Evolutionary conservation across 495 filamentous ascomycete genomes (phyloP).

Genomic region (Penicillium simplicissimum): DNA sequence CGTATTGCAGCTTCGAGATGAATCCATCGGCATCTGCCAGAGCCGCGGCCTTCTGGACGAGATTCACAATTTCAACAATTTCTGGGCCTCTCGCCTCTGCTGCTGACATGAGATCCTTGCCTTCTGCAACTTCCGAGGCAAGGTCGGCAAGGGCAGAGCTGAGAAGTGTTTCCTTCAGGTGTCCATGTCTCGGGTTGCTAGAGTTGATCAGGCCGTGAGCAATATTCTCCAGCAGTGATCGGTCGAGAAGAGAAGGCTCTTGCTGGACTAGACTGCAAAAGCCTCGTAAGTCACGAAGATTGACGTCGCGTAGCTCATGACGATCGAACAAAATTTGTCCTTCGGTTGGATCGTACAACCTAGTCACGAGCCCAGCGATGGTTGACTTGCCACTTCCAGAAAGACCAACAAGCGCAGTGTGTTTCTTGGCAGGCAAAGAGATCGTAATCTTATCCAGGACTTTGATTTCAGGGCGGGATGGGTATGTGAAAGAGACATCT

Average conservation of each 20-base stretch:
- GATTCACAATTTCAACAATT: slow-evolving; percentile 39
- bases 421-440: slow-evolving; percentile 54
- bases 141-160: slow-evolving; percentile 34
- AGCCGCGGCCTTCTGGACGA: slow-evolving; percentile 40
- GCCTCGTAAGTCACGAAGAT: slow-evolving; percentile 56
- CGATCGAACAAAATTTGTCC: slow-evolving; percentile 56
- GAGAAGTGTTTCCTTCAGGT: slow-evolving; percentile 38
- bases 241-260: slow-evolving; percentile 63
- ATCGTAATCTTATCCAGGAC: slow-evolving; percentile 54
- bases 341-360: slow-evolving; percentile 49
- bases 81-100: slow-evolving; percentile 33
- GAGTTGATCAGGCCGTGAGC: slow-evolving; percentile 64
- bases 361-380: slow-evolving; percentile 54
- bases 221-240: slow-evolving; percentile 70
- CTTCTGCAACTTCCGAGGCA: slow-evolving; percentile 35
- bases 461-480: slow-evolving; percentile 59
- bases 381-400: slow-evolving; percentile 77
- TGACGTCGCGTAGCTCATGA: slow-evolving; percentile 53
- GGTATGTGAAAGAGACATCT: slow-evolving; percentile 62
- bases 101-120: slow-evolving; percentile 34
- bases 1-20: slow-evolving; percentile 49
- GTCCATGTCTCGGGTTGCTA: slow-evolving; percentile 43
- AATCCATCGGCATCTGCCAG: slow-evolving; percentile 48
- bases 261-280: slow-evolving; percentile 66
- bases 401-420: slow-evolving; percentile 66